These are phyloP conservation scores for Benincasa hispida DNA, from an alignment of 306 rosid species.

Conservation along the genomic window DNA sequence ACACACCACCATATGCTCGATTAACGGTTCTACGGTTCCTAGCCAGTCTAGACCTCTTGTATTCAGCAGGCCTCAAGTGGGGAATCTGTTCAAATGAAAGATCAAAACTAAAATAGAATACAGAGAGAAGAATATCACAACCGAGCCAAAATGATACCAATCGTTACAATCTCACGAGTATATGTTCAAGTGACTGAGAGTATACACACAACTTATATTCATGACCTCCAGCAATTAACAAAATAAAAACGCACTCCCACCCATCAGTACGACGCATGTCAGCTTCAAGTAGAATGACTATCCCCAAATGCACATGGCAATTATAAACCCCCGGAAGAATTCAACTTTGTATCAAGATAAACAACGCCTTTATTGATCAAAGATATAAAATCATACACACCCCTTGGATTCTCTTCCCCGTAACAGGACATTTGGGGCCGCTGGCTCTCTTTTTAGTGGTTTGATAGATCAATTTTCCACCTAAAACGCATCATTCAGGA, in stretches of 20 bases:
- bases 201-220: too few species aligned
- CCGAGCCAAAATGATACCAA: background rate
- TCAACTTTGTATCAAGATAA: background rate
- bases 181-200: background rate
- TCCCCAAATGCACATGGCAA: background rate
- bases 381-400: constrained; percentile 3
- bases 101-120: background rate
- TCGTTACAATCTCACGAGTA: background rate
- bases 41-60: too few species aligned
- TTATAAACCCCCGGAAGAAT: background rate
- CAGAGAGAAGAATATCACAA: background rate
- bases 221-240: too few species aligned
- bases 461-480: constrained; percentile 7
- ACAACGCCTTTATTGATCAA: background rate
- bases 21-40: too few species aligned
- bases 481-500: background rate
- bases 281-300: background rate
- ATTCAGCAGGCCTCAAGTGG: too few species aligned
- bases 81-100: constrained; percentile 29
- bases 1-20: constrained; percentile 62
- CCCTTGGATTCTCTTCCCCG: constrained; percentile 19
- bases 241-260: too few species aligned
- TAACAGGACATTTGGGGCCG: constrained; percentile 14
- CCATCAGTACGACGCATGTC: background rate
- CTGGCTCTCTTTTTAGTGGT: constrained; percentile 15